Evolutionary conservation across 805 yeast genomes (phyloP).

Genomic region (Cyberlindnera amylophila): DNA sequence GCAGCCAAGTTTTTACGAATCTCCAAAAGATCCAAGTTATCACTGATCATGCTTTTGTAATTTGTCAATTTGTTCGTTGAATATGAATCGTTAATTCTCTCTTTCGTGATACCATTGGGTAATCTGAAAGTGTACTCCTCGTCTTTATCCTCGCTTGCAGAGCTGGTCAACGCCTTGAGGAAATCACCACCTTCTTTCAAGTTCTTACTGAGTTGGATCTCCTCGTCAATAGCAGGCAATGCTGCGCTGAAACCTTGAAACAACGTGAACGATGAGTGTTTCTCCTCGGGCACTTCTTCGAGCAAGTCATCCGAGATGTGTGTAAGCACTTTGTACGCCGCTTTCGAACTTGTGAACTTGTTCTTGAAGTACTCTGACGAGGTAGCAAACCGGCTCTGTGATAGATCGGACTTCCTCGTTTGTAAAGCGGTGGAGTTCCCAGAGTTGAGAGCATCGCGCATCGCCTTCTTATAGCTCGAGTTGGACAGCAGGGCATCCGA

Average conservation of each 20-base stretch:
- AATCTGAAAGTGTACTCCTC: constrained; percentile 27
- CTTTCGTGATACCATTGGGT: constrained; percentile 39
- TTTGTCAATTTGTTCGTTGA: constrained; percentile 36
- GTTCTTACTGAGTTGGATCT: constrained; percentile 29
- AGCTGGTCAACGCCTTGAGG: constrained; percentile 18
- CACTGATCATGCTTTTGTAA: constrained; percentile 38
- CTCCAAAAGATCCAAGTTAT: constrained; percentile 51
- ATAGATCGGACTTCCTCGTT: constrained; percentile 30
- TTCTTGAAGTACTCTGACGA: constrained; percentile 38
- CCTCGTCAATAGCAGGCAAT: constrained; percentile 47
- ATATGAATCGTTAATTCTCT: constrained; percentile 40
- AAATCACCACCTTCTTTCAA: constrained; percentile 21
- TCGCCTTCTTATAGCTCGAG: constrained; percentile 41
- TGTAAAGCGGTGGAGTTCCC: constrained; percentile 32
- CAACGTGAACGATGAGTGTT: constrained; percentile 44
- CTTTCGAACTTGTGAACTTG: constrained; percentile 33
- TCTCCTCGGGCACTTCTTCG: constrained; percentile 43
- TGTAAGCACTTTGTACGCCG: constrained; percentile 45
- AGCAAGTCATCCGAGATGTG: constrained; percentile 61
- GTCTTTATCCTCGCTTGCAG: constrained; percentile 22
- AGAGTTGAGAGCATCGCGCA: constrained; percentile 39
- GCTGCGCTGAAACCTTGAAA: constrained; percentile 70
- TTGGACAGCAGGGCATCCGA: constrained; percentile 35
- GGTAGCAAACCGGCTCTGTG: constrained; percentile 27
- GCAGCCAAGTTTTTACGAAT: constrained; percentile 63